Evolutionary conservation across 2,329 filamentous ascomycete genomes (phyloP).

Genomic region (Curvularia sp.): DNA sequence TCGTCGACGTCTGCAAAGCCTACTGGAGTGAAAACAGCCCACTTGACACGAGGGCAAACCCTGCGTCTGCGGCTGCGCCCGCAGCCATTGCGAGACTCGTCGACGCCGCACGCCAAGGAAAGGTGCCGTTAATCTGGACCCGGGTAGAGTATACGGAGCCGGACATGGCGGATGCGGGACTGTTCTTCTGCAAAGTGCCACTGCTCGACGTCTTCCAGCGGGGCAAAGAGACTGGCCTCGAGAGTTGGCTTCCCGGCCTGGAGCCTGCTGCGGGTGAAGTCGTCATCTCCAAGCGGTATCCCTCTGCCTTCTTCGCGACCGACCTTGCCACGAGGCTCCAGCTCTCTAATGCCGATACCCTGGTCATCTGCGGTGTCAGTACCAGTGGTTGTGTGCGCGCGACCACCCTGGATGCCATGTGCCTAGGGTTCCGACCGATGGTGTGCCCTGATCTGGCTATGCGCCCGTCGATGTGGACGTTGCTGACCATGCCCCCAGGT

Average conservation of each 20-base stretch:
- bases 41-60: slow-evolving; percentile 51
- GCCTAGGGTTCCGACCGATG: slow-evolving; percentile 55
- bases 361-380: slow-evolving; percentile 58
- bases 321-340: slow-evolving; percentile 52
- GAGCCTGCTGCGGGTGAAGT: slow-evolving; percentile 46
- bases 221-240: slow-evolving; percentile 51
- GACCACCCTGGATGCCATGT: slow-evolving; percentile 55
- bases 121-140: slow-evolving; percentile 55
- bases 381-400: slow-evolving; percentile 58
- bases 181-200: slow-evolving; percentile 55
- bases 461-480: slow-evolving; percentile 13
- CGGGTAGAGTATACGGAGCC: slow-evolving; percentile 53
- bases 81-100: slow-evolving; percentile 52
- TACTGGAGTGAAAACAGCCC: slow-evolving; percentile 55
- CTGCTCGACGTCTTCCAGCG: slow-evolving; percentile 53
- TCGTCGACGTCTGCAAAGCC: slow-evolving; percentile 58
- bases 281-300: slow-evolving; percentile 54
- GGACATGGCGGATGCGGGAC: slow-evolving; percentile 56
- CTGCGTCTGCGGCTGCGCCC: slow-evolving; percentile 47
- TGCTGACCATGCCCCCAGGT: slow-evolving; percentile 39
- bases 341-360: slow-evolving; percentile 51
- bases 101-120: slow-evolving; percentile 49
- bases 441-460: slow-evolving; percentile 36
- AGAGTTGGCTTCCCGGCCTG: slow-evolving; percentile 51
- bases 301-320: slow-evolving; percentile 57